These are phyloP conservation scores for Alternaria dauci DNA, from an alignment of 2,329 filamentous ascomycete species.

Conservation along the genomic window DNA sequence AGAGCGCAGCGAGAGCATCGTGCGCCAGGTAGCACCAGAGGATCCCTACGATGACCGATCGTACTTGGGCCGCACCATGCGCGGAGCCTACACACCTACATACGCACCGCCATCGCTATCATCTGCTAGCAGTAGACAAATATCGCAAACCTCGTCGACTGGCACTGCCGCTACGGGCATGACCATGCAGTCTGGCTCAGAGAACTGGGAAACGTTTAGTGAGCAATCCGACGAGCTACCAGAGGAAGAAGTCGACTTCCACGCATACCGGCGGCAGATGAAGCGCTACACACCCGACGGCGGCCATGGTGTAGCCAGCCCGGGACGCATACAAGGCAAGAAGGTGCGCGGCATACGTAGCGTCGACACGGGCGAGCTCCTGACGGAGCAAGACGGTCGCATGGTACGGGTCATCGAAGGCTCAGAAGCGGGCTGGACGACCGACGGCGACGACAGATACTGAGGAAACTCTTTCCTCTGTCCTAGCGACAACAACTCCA, in stretches of 20 bases:
- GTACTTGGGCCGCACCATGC: constrained; percentile 46
- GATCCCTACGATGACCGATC: constrained; percentile 77
- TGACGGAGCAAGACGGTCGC: constrained; percentile 54
- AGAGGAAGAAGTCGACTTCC: constrained; percentile 73
- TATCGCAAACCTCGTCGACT: constrained; percentile 69
- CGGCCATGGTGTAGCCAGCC: constrained; percentile 42
- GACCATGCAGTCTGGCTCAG: constrained; percentile 80
- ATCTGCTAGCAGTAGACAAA: constrained; percentile 64
- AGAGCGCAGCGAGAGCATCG: constrained; percentile 65
- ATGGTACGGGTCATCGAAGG: constrained; percentile 57
- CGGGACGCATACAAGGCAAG: constrained; percentile 47
- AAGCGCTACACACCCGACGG: constrained; percentile 65
- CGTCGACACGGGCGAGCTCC: constrained; percentile 53
- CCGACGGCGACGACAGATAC: constrained; percentile 54
- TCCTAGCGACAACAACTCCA: neutral
- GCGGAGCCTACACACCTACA: constrained; percentile 34
- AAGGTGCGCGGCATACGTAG: constrained; percentile 56
- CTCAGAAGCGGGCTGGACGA: constrained; percentile 64
- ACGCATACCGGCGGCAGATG: constrained; percentile 75
- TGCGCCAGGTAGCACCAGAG: constrained; percentile 72
- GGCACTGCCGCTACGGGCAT: constrained; percentile 52
- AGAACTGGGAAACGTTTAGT: constrained; percentile 98
- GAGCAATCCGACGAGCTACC: constrained; percentile 77
- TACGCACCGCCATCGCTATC: constrained; percentile 41
- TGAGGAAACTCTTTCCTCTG: constrained; percentile 27